Evolutionary conservation across 176 grass and related monocot species (phyloP).

Genomic region (Paspalum notatum): DNA sequence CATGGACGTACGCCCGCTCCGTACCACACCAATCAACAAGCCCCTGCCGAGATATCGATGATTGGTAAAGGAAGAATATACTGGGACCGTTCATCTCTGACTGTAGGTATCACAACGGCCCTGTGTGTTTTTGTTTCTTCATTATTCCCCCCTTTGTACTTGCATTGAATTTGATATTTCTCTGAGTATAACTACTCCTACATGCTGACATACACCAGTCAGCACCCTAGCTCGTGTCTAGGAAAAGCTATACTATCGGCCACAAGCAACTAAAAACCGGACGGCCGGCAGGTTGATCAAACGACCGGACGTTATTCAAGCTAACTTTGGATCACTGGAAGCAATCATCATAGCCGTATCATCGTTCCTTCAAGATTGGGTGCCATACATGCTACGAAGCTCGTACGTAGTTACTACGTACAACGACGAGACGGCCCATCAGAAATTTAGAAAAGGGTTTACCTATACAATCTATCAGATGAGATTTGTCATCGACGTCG

Average conservation of each 20-base stretch:
- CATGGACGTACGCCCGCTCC: neutral
- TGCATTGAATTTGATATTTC: no score
- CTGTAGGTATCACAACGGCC: no score
- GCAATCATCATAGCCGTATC: conserved; percentile 4
- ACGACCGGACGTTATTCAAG: neutral
- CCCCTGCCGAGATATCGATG: neutral
- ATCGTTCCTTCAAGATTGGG: neutral
- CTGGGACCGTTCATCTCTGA: neutral
- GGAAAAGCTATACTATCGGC: neutral
- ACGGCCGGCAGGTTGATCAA: neutral
- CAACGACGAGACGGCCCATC: neutral
- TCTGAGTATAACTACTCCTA: no score
- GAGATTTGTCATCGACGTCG: no score
- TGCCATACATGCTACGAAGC: neutral
- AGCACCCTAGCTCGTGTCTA: neutral
- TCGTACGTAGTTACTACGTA: no score
- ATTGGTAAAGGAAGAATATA: neutral
- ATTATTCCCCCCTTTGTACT: neutral
- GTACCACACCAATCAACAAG: neutral
- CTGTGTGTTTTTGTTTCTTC: no score
- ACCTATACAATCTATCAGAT: no score
- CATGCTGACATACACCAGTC: no score
- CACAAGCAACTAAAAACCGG: conserved; percentile 2
- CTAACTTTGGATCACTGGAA: neutral
- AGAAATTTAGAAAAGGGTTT: no score